Evolutionary conservation across 1,284 basidiomycete genomes (phyloP), one percentile per base, ranked within the genome.

Genomic region (Retiboletus flavoniger): DNA sequence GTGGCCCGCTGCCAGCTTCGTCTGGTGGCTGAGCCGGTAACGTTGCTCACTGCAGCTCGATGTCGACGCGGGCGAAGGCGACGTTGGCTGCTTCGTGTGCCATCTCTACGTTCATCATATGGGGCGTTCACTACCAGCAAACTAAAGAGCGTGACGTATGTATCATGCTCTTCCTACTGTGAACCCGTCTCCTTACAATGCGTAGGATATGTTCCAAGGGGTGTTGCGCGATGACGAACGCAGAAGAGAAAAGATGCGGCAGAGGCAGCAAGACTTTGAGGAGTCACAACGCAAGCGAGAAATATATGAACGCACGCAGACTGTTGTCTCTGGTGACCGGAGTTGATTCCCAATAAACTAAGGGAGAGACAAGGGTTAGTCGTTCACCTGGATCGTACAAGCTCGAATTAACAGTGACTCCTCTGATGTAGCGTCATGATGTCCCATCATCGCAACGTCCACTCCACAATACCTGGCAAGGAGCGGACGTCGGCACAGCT

Each of bases 51-150:
- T 35, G 0, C 28, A 24, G 7, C 47, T 53, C 36, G 3, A 91
- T 92, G 84, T 90, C 91, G 54, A 78, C 83, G 53, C 78, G 80
- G 48, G 90, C 95, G 21, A 94, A 92, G 71, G 72, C 81, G 40
- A 92, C 94, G 5, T 79, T 98, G 29, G 74, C 76, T 31, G 80
- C 76, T n/a, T 86, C 94, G 4, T 72, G 92, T 48, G 62, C 83
- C 8, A 71, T 90, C 50, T 85, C 90, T 13, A 79, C 79, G 2
- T 72, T 84, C 31, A 92, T 90, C 7, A 85, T 99, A 65, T 95
- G 87, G 84, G 93, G 86, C 19, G 96, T 99, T 7, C 96, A 98
- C 70, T 90, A 81, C 64, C 82, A 96, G 58, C 96, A 99, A 72
- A 77, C 82, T 41, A 80, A 84, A 64, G 95, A 99, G 71, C 86